A percentile compares a stretch with the other conserved stretches of the same genome.
Conservation (phyloP, 176 grass and related monocot species). For the Carex parvula region DNA sequence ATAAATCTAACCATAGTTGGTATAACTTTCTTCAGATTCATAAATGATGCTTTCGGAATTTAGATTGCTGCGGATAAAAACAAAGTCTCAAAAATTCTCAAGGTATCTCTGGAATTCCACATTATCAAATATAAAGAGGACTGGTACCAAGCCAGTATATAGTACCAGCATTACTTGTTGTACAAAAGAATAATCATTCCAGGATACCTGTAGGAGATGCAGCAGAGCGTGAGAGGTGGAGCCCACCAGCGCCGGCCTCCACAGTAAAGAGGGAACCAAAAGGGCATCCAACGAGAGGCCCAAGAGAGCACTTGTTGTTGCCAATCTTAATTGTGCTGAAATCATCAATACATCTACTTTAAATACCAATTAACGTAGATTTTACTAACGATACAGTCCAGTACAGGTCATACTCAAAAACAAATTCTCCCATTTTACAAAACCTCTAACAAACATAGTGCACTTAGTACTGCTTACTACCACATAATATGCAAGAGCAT, state of each 20-base stretch:
- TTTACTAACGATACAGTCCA: not conserved
- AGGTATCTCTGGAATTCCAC: not conserved
- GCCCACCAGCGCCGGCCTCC: not conserved
- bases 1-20: not conserved
- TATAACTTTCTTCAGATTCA: conserved; percentile 1
- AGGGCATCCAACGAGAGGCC: conserved; percentile 65
- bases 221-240: not conserved
- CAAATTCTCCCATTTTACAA: not conserved
- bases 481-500: not conserved
- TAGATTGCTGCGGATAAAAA: not conserved
- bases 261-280: conserved; percentile 74
- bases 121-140: not conserved
- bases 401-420: not conserved
- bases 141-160: not conserved
- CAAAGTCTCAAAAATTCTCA: not conserved
- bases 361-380: not conserved
- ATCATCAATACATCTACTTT: not conserved
- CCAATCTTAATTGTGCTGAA: conserved; percentile 87
- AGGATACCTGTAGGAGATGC: conserved; percentile 24
- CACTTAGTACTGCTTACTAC: not conserved
- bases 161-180: not conserved
- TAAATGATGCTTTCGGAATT: not conserved
- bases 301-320: conserved; percentile 69
- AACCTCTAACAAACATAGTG: not conserved
- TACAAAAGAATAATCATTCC: not conserved